phyloP scores from a whole-genome alignment of 1,284 basidiomycete genomes.

The Neolentinus lepideus region DNA sequence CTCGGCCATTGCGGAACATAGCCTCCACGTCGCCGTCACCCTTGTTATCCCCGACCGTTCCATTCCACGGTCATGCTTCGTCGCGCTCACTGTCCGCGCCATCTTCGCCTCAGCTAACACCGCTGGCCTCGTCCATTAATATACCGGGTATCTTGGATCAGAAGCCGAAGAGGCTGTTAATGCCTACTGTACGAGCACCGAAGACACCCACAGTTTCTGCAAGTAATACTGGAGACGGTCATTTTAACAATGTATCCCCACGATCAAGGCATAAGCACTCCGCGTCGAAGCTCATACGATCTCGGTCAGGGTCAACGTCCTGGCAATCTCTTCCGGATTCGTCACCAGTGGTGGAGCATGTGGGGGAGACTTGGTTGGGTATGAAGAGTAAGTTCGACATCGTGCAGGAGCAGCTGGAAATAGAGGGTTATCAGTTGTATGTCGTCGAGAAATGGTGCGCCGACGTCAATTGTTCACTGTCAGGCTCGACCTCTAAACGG shows the following conservation, averaged over 20 bases:
- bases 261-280: constrained; percentile 1
- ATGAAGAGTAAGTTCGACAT: constrained; percentile 32
- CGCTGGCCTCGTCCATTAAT: not conserved
- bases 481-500: not conserved
- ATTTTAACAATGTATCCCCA: not conserved
- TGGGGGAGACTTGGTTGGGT: not conserved
- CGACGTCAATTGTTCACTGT: constrained; percentile 5
- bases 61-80: not conserved
- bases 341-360: not conserved
- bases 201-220: not conserved
- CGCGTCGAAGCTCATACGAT: not conserved
- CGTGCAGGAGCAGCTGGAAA: constrained; percentile 34
- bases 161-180: not conserved
- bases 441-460: constrained; percentile 76
- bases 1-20: not conserved
- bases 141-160: not conserved
- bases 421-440: constrained; percentile 67
- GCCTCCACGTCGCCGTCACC: not conserved
- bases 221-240: not conserved
- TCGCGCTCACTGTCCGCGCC: not conserved
- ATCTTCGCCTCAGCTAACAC: not conserved
- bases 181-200: not conserved
- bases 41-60: not conserved
- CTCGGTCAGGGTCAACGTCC: constrained; percentile 1
- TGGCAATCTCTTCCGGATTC: not conserved